Conservation (phyloP, 169 alveolate species). For the Cytauxzoon felis region DNA sequence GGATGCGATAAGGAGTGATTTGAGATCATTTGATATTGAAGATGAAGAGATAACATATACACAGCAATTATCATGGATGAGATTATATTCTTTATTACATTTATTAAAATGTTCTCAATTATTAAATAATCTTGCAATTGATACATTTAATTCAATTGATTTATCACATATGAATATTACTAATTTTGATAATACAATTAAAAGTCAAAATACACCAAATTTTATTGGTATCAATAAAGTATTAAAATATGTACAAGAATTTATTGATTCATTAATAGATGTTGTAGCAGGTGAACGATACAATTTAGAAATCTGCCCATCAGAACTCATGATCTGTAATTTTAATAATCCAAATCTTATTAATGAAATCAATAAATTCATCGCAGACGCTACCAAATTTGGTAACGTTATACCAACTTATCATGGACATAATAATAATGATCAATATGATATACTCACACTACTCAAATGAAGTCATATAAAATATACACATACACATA, state of each 20-base stretch:
- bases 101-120: neutral
- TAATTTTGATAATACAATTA: no score
- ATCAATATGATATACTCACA: no score
- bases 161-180: neutral
- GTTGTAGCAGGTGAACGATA: neutral
- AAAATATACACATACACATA: no score
- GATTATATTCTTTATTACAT: neutral
- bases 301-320: neutral
- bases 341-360: neutral
- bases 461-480: no score
- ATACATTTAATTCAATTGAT: neutral
- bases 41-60: neutral
- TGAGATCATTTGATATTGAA: neutral
- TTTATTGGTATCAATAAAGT: neutral
- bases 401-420: conserved; percentile 17
- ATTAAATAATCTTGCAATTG: neutral
- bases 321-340: neutral
- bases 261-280: neutral
- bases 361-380: neutral
- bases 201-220: neutral
- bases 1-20: neutral
- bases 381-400: neutral
- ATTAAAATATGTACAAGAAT: neutral
- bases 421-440: conserved; percentile 9
- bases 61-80: neutral